These are phyloP conservation scores for Blastobotrys elegans DNA, from an alignment of 1,139 yeast species.

Conservation along the genomic window DNA sequence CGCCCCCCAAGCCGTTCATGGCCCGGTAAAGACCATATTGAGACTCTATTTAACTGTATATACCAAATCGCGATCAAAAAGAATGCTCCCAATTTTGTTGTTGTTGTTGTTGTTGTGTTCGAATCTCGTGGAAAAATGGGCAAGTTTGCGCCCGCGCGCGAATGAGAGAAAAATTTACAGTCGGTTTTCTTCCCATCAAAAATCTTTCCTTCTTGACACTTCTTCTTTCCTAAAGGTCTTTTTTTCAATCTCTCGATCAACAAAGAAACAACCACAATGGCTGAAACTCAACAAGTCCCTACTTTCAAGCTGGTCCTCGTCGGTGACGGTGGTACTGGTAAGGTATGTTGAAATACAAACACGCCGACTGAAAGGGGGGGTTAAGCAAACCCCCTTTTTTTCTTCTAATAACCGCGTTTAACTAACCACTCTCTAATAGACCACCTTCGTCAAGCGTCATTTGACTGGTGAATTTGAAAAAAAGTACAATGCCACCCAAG, in stretches of 20 bases:
- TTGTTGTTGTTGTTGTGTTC: neutral
- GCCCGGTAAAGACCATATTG: no score
- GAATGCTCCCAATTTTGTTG: neutral
- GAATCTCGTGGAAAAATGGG: no score
- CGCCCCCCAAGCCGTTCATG: no score
- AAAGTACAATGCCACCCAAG: slow-evolving; percentile 97
- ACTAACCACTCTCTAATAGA: no score
- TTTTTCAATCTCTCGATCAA: neutral
- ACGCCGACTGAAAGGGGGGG: no score
- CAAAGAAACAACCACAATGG: slow-evolving; percentile 37
- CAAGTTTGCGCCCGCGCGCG: no score
- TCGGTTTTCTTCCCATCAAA: neutral
- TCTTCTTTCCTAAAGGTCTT: neutral
- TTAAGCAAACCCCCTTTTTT: no score
- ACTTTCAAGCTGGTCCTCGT: slow-evolving; percentile 95
- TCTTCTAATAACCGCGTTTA: no score
- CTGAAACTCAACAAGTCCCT: slow-evolving; percentile 60
- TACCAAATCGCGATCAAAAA: neutral
- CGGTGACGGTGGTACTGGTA: slow-evolving; percentile 99
- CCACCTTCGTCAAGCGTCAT: slow-evolving; percentile 99
- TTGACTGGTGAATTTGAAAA: slow-evolving; percentile 99
- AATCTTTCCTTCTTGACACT: neutral
- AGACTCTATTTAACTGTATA: neutral
- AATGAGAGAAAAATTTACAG: no score
- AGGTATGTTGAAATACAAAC: no score